phyloP scores from a whole-genome alignment of 78 protist genomes.

The Cyanophora paradoxa region DNA sequence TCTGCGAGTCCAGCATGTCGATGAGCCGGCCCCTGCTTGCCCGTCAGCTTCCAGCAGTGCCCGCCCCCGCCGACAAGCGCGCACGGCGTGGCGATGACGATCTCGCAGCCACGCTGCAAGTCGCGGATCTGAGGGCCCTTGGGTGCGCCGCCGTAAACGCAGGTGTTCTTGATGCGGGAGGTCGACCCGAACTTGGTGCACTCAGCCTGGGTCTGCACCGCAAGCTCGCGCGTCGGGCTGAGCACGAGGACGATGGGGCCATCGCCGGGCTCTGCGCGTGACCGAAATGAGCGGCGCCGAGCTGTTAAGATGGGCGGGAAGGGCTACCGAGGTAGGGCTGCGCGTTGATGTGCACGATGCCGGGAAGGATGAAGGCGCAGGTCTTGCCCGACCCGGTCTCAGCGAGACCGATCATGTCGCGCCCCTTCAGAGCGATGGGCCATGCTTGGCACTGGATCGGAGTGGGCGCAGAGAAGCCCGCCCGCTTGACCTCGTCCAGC shows the following conservation, averaged over 20 bases:
- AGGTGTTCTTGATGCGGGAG: background rate
- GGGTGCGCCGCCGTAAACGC: slow-evolving; percentile 32
- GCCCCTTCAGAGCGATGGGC: slow-evolving; percentile 86
- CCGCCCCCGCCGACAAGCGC: slow-evolving; percentile 7
- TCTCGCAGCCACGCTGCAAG: slow-evolving; percentile 56
- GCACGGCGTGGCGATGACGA: slow-evolving; percentile 85
- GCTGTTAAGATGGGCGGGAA: too few species aligned
- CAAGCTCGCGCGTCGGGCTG: slow-evolving; percentile 97
- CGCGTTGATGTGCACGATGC: slow-evolving; percentile 65
- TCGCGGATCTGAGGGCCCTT: slow-evolving; percentile 16
- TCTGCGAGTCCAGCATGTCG: slow-evolving; percentile 77
- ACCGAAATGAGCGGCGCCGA: too few species aligned
- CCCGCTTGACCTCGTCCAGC: background rate
- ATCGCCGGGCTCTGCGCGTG: slow-evolving; percentile 12
- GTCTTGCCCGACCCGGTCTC: slow-evolving; percentile 99
- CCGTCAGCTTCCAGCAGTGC: background rate
- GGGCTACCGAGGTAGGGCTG: too few species aligned
- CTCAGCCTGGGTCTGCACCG: slow-evolving; percentile 81
- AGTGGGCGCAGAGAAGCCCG: slow-evolving; percentile 85
- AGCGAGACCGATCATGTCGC: slow-evolving; percentile 84
- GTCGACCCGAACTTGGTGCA: slow-evolving; percentile 31
- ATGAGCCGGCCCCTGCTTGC: slow-evolving; percentile 86
- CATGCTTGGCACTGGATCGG: slow-evolving; percentile 90
- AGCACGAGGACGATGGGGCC: slow-evolving; percentile 90
- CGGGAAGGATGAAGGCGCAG: slow-evolving; percentile 88